Evolutionary conservation across 2,329 filamentous ascomycete genomes (phyloP), one percentile per base, ranked within the genome.

Genomic region (Davidsoniella virescens): DNA sequence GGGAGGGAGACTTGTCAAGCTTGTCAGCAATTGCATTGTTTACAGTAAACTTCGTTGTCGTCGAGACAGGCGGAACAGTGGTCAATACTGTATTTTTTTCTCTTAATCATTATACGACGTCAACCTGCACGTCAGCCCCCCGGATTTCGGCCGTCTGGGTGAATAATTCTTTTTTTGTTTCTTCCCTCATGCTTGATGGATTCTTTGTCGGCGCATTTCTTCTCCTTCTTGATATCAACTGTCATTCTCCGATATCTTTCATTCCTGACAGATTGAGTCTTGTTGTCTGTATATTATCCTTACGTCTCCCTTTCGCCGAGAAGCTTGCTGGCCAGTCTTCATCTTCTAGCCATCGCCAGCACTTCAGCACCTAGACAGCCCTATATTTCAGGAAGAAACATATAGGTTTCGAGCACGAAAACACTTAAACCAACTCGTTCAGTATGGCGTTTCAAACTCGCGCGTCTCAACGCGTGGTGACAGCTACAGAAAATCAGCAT

Each of bases 391-490:
- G 5, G 16, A 42, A 7, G 20, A 12, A 42, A 43, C 9, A 43
- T 4, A 40, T 16, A 12, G 8, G 16, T 43, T 23, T 9, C 12
- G 29, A 33, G 29, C 29, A 33, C 29, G 29, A 33, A 33, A 33
- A 9, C 29, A 33, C 29, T 33, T 33, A 33, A 33, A 33, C 29
- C 29, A 33, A 8, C 29, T 33, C 29, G 29, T 33, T 8, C 29
- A 33, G 12, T 33, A 53, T 53, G 51, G 51, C 51, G 37, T 47
- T 53, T 23, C 51, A 50, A 53, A 45, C 51, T 25, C 50, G 44
- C 44, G 44, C 44, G 26, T 47, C 50, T 39, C 49, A 45, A 38
- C 51, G 51, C 42, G 43, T 44, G 39, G 43, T 45, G 10, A 38
- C 44, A 10, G 47, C 50, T 16, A 44, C 48, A 2, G 48, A 50